Base-by-base conservation (phyloP, 106 monocot genomes). In the Triglochin maritima region DNA sequence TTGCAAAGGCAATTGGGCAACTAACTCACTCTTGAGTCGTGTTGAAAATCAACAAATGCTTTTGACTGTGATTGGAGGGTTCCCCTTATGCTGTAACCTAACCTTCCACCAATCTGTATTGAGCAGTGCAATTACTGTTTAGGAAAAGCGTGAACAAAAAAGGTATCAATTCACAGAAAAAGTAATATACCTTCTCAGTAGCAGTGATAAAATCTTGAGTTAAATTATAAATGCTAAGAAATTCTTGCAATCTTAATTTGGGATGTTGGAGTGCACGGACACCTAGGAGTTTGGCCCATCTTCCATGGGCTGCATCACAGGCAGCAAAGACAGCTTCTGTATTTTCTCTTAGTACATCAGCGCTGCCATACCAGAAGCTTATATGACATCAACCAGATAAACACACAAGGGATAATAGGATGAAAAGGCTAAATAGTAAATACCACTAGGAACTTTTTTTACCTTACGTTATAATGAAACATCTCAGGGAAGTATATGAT, bases 261-360 rank as follows among this genome's bases (percentile, higher is more conserved):
- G 96, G 96, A 72, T 96, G 96, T 53, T 88, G 83, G 56, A 88
- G 83, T 70, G 96, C 96, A 71, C 96, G 90, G 62, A 96, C 96
- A 68, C 96, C 88, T 48, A 96, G 88, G 47, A 96, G 96, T 64
- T 96, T 96, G 66, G 96, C 91, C 96, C 96, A 96, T 60, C 96
- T 88, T 74, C 83, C 88, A 82, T 96, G 96, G 63, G 96, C 96
- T 74, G 96, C 84, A 84, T 96, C 96, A 82, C 91, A 91, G 43
- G 90, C 91, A 64, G 96, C 74, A 82, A 86, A 91, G 29, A 96
- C 78, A 55, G 96, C 90, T 84, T 96, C 96, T 72, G 96, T 86
- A 78, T 96, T 96, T 88, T 96, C 96, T 68, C 91, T 76, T 70
- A 96, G 76, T 68, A 91, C 84, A 79, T 96, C 96, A 80, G 87